Conservation (phyloP, 2,329 filamentous ascomycete genomes). For the Calonectria fujianensis region DNA sequence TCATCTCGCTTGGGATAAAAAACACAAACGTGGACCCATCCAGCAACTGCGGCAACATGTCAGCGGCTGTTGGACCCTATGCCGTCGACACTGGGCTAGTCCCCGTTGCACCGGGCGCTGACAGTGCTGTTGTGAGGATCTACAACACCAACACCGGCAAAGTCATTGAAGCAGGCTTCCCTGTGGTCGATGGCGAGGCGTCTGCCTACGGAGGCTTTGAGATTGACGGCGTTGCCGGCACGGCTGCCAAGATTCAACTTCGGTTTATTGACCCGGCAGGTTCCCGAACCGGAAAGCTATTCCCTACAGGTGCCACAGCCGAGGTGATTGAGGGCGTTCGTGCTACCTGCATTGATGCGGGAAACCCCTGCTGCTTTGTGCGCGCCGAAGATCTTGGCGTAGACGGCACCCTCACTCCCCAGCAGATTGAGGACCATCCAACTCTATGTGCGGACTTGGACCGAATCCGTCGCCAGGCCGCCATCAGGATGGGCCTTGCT, state of each 20-base stretch:
- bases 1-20: constrained; percentile 77
- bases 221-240: constrained; percentile 78
- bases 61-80: constrained; percentile 77
- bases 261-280: constrained; percentile 77
- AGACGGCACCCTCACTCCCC: constrained; percentile 70
- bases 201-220: constrained; percentile 68
- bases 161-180: constrained; percentile 73
- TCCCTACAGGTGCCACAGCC: constrained; percentile 68
- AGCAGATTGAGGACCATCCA: constrained; percentile 67
- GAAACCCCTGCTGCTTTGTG: constrained; percentile 77
- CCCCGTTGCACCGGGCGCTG: constrained; percentile 55
- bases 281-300: constrained; percentile 70
- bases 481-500: constrained; percentile 75
- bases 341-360: constrained; percentile 74
- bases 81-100: constrained; percentile 74
- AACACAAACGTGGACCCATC: constrained; percentile 75
- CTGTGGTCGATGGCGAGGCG: constrained; percentile 61
- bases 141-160: constrained; percentile 82
- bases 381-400: constrained; percentile 70
- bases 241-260: constrained; percentile 72
- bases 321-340: constrained; percentile 69
- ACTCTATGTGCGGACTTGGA: constrained; percentile 67
- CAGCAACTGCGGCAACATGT: constrained; percentile 83
- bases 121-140: constrained; percentile 70
- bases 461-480: constrained; percentile 71